Evolutionary conservation across 108 stramenopile species (phyloP), one percentile per base, ranked within the genome.

Genomic region (Cyclotella atomus): DNA sequence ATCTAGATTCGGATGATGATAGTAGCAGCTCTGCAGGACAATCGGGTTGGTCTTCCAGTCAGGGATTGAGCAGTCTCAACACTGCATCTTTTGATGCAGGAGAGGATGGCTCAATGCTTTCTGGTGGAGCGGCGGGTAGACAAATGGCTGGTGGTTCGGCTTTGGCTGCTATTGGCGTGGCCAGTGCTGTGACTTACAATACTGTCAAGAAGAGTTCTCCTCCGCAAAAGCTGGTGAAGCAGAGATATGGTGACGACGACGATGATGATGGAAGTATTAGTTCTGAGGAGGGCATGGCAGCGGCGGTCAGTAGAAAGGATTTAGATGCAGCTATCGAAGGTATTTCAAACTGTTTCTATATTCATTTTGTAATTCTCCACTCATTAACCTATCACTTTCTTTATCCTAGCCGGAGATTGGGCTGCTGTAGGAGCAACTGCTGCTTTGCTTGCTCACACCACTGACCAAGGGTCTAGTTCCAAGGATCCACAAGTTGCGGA

Each of bases 381-480:
- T 1, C 25, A 1, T 1, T 27, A 21, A 12, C 12, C 2, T 54
- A 25, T 27, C 19, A 54, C 2, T 52, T n/a, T 15, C 14, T 21
- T 52, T 52, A 21, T 52, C 6, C 5, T 32, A 65, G 80, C 87
- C 27, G 94, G 94, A 21, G 90, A 95, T 54, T 95, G 94, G 94
- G 90, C 91, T 15, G 90, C 90, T 19, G 94, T 95, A 0, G 91
- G 94, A 56, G 91, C 87, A 19, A 95, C 94, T 36, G 85, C 88
- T 0, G 85, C 84, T 5, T 24, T 36, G 28, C 20, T 38, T 23
- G 33, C 44, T 20, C 52, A 61, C 34, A 20, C 52, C 34, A 44
- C 38, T 43, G 38, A 52, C 28, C 28, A 30, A 23, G 36, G 54
- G 24, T 36, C 53, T 29, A 47, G 65, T 38, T 28, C 17, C 17